phyloP scores from a whole-genome alignment of 2,329 filamentous ascomycete genomes.

The Penicillium psychrosexuale region DNA sequence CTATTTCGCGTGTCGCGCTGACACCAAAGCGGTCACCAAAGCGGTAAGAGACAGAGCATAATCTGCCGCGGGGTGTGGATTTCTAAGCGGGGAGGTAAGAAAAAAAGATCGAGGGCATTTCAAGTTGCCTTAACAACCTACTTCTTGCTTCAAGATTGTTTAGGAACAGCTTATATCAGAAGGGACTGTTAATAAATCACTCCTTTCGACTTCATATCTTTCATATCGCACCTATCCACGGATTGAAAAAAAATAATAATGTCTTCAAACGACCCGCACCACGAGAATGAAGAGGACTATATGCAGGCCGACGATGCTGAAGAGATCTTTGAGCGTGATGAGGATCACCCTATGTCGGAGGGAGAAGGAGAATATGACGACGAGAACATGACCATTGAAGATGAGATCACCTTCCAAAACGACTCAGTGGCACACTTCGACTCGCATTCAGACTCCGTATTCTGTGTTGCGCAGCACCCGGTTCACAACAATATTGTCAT shows the following conservation, averaged over 20 bases:
- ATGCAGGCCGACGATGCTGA: conserved; percentile 73
- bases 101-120: conserved; percentile 20
- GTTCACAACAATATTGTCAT: conserved; percentile 72
- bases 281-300: conserved; percentile 64
- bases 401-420: conserved; percentile 74
- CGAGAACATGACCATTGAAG: conserved; percentile 47
- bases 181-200: neutral
- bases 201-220: neutral
- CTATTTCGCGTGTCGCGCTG: neutral
- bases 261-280: conserved; percentile 37
- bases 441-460: conserved; percentile 83
- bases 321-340: conserved; percentile 68
- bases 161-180: neutral
- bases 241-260: conserved; percentile 20
- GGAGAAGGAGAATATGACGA: conserved; percentile 61
- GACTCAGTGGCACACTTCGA: conserved; percentile 94
- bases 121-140: neutral
- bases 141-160: neutral
- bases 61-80: conserved; percentile 21
- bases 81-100: conserved; percentile 25
- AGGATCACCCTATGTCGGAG: conserved; percentile 71
- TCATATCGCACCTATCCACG: neutral
- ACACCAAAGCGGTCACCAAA: neutral
- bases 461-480: conserved; percentile 92
- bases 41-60: neutral